These are phyloP conservation scores for Cymbopogon citratus DNA, from an alignment of 176 grass and related monocot genomes.

Conservation along the genomic window DNA sequence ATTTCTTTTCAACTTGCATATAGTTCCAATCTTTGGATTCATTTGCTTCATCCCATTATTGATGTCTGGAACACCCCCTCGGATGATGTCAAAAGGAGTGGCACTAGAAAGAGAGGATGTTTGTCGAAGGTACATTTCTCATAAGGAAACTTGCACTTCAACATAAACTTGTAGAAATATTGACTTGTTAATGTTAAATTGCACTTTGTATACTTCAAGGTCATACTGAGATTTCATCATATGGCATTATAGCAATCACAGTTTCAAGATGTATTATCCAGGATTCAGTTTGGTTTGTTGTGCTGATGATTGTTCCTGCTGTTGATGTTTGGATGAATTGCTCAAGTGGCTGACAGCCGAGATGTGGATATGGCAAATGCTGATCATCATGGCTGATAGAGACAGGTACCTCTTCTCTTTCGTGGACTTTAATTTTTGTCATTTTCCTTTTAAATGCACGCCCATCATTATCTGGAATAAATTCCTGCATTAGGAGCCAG, in stretches of 20 bases:
- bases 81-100: not conserved
- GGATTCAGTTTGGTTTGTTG: conserved; percentile 26
- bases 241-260: not conserved
- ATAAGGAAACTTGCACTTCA: not conserved
- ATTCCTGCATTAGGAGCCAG: conserved; percentile 47
- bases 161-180: not conserved
- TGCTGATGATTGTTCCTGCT: conserved; percentile 27
- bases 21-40: conserved; percentile 21
- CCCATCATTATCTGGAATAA: conserved; percentile 61
- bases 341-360: conserved; percentile 41
- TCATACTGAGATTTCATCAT: conserved; percentile 13
- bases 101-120: not conserved
- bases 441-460: conserved; percentile 44
- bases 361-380: conserved; percentile 52
- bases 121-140: conserved; percentile 16
- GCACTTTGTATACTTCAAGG: conserved; percentile 8
- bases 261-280: conserved; percentile 19
- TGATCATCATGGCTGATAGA: conserved; percentile 23
- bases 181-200: not conserved
- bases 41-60: conserved; percentile 25
- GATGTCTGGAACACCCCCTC: not conserved
- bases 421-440: conserved; percentile 47
- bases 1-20: conserved; percentile 14
- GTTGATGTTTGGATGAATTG: conserved; percentile 38
- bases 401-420: conserved; percentile 40